Evolutionary conservation across 257 asterid species (phyloP).

Genomic region (Knoxia roxburghii): DNA sequence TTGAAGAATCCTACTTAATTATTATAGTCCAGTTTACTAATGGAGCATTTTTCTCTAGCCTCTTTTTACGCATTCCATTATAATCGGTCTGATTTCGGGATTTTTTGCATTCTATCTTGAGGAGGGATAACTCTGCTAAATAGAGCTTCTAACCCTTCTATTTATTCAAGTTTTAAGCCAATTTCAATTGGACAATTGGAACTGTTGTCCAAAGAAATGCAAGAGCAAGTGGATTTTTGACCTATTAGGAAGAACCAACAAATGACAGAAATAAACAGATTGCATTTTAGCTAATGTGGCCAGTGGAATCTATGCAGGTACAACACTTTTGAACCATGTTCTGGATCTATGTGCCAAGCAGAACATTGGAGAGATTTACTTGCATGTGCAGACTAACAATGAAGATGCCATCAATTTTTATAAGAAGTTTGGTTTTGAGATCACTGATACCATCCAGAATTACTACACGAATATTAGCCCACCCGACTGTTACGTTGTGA

Average conservation of each 20-base stretch:
- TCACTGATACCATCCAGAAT: slow-evolving; percentile 78
- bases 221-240: background rate
- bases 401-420: slow-evolving; percentile 91
- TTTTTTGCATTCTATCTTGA: background rate
- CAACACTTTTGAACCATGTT: slow-evolving; percentile 74
- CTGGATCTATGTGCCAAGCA: slow-evolving; percentile 71
- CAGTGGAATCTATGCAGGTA: slow-evolving; percentile 43
- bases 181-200: background rate
- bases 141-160: background rate
- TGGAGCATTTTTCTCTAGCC: background rate
- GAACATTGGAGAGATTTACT: slow-evolving; percentile 75
- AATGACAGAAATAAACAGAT: background rate
- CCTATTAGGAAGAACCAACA: background rate
- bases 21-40: no score
- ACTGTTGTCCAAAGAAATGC: background rate
- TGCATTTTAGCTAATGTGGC: no score
- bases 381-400: slow-evolving; percentile 92
- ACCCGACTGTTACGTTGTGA: slow-evolving; percentile 76
- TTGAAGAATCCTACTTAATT: no score
- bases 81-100: background rate
- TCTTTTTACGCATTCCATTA: background rate
- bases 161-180: background rate
- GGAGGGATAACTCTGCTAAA: background rate
- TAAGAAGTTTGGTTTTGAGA: slow-evolving; percentile 81
- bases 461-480: slow-evolving; percentile 85